Base-by-base conservation (phyloP, 2,329 filamentous ascomycete species). In the Cladosporium oxysporum region DNA sequence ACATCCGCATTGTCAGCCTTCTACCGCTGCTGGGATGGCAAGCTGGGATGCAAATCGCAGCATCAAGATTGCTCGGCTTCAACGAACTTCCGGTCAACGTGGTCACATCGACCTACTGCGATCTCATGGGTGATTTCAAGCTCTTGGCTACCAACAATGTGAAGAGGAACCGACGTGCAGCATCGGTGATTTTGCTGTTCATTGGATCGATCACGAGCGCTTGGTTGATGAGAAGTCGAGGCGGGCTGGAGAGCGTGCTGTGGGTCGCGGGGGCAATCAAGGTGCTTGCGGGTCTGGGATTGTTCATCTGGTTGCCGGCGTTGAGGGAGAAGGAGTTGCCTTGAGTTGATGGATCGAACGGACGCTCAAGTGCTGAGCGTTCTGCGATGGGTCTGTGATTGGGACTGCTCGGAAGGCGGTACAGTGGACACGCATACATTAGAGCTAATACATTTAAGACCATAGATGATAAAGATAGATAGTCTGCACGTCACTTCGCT, bases 1-100 rank as follows among this genome's bases (percentile, higher is more conserved):
- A 82, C 65, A 78, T 80, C 35, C 78, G 80, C 16, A 76, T 85
- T 41, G 73, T 84, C 0, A 79, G 80, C 1, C 74, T 85, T 10
- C 67, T 81, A 7, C 77, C 77, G 1, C 73, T 78, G 23, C 76
- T 88, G 1, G 84, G 84, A 3, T 84, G 86, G 69, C 83, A 86
- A 70, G 80, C 79, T 58, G 83, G 83, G 3, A 83, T 84, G 50
- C 83, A 86, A 73, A 85, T 86, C 66, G 83, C 83, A 23, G 77
- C 77, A 41, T 83, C 80, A 41, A 78, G 84, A 21, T 74, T 80
- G 14, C 76, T 86, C 23, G 83, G 83, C 10, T 83, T 82, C 70
- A 83, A 82, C 64, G 84, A 86, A 73, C 76, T 86, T 53, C 84
- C 84, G 1, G 83, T 84, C 0, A 84, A 82, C 58, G 84, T 87